phyloP scores from a whole-genome alignment of 1,139 yeast genomes.

The Blastobotrys serpentis region DNA sequence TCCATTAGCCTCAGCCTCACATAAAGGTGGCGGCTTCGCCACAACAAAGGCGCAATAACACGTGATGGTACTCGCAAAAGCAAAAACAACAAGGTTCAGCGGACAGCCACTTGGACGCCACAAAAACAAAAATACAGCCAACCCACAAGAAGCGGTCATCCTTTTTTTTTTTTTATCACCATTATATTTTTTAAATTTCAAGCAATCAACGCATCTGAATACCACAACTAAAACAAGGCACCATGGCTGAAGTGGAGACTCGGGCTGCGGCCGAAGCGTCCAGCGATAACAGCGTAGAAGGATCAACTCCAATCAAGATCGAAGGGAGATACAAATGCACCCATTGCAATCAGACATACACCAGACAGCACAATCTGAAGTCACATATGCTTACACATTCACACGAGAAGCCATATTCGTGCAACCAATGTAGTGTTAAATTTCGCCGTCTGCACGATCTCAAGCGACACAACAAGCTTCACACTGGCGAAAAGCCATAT shows the following conservation, averaged over 20 bases:
- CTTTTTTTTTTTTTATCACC: too few species aligned
- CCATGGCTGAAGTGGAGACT: constrained; percentile 1
- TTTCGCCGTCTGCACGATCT: constrained; percentile 76
- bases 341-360: constrained; percentile 58
- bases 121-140: not conserved
- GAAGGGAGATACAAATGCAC: constrained; percentile 41
- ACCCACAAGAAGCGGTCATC: not conserved
- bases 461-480: constrained; percentile 71
- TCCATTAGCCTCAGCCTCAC: not conserved
- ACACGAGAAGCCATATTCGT: constrained; percentile 62
- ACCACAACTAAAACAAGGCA: too few species aligned
- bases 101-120: constrained; percentile 10
- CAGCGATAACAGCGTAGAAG: not conserved
- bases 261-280: not conserved
- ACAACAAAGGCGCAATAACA: constrained; percentile 6
- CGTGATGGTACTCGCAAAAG: constrained; percentile 1
- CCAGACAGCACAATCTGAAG: constrained; percentile 72
- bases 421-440: constrained; percentile 60
- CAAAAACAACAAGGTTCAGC: not conserved
- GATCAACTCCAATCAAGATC: not conserved
- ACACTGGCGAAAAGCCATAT: constrained; percentile 74
- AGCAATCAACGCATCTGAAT: too few species aligned
- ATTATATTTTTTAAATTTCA: too few species aligned
- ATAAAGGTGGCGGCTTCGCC: not conserved
- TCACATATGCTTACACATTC: constrained; percentile 72